These are phyloP conservation scores for Diaporthe nobilis DNA, from an alignment of 2,329 filamentous ascomycete genomes.

Conservation along the genomic window DNA sequence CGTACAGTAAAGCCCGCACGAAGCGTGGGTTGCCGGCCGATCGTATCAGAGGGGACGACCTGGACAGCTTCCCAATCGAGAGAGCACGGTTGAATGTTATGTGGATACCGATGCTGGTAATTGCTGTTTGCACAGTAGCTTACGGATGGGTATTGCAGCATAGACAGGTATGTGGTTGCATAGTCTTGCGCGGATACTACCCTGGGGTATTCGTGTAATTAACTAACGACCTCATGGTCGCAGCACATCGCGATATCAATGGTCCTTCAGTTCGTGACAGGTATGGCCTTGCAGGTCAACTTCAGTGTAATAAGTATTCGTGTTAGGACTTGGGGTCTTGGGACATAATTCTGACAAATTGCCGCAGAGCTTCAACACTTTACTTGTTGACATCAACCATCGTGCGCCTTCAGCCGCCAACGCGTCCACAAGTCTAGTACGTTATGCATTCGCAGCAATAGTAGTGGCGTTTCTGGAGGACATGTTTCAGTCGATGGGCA, in stretches of 20 bases:
- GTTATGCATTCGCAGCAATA: neutral
- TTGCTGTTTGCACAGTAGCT: neutral
- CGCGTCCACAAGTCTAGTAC: neutral
- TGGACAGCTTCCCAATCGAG: slow-evolving; percentile 54
- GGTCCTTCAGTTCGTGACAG: neutral
- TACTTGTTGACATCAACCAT: slow-evolving; percentile 5
- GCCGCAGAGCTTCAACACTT: neutral
- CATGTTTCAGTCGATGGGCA: neutral
- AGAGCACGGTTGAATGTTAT: slow-evolving; percentile 51
- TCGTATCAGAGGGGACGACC: slow-evolving; percentile 57
- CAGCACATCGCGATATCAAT: slow-evolving; percentile 5
- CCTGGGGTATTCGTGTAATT: too few relatives aligned
- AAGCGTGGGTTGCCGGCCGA: slow-evolving; percentile 60
- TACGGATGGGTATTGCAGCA: neutral
- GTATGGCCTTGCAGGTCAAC: neutral
- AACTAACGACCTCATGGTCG: too few relatives aligned
- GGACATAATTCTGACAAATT: neutral
- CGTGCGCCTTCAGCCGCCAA: slow-evolving; percentile 2
- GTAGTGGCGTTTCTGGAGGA: neutral
- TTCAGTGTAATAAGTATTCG: neutral
- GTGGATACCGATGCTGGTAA: slow-evolving; percentile 41
- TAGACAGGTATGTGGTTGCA: too few relatives aligned
- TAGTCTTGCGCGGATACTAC: too few relatives aligned
- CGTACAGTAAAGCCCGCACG: neutral
- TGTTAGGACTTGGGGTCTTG: too few relatives aligned